Evolutionary conservation across 2,329 filamentous ascomycete genomes (phyloP).

Genomic region (Sporothrix brunneoviolacea): DNA sequence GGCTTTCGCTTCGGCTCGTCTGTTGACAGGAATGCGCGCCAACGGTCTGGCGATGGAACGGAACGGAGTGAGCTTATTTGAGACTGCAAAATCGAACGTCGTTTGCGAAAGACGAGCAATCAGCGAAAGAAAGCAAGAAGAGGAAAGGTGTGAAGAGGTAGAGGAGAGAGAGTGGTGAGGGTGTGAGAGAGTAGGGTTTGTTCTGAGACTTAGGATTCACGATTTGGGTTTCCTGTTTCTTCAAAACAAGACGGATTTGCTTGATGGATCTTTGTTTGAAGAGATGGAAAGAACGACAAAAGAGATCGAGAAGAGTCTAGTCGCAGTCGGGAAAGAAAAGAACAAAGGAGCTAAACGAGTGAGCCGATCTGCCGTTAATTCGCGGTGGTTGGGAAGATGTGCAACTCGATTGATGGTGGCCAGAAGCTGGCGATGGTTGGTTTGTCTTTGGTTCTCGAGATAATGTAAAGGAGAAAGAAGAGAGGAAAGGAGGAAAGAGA

Average conservation of each 20-base stretch:
- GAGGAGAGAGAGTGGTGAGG: neutral
- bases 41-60: slow-evolving; percentile 2
- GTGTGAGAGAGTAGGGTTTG: no score
- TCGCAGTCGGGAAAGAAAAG: neutral
- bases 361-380: neutral
- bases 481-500: neutral
- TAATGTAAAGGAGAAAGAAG: slow-evolving; percentile 8
- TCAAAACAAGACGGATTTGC: neutral
- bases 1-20: slow-evolving; percentile 7
- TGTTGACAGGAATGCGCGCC: slow-evolving; percentile 10
- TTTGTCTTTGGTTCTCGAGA: neutral
- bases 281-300: neutral
- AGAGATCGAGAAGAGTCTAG: neutral
- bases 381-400: neutral
- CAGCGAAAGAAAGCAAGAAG: neutral
- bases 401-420: slow-evolving; percentile 1
- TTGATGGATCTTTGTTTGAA: neutral
- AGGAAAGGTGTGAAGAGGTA: neutral
- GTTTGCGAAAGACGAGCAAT: neutral
- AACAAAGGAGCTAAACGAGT: neutral
- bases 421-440: slow-evolving; percentile 6
- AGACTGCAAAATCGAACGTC: neutral
- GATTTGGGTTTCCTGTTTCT: slow-evolving; percentile 3
- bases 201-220: slow-evolving; percentile 9
- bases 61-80: no score